Base-by-base conservation (phyloP, 441 rosid species). In the Lepidium campestre region DNA sequence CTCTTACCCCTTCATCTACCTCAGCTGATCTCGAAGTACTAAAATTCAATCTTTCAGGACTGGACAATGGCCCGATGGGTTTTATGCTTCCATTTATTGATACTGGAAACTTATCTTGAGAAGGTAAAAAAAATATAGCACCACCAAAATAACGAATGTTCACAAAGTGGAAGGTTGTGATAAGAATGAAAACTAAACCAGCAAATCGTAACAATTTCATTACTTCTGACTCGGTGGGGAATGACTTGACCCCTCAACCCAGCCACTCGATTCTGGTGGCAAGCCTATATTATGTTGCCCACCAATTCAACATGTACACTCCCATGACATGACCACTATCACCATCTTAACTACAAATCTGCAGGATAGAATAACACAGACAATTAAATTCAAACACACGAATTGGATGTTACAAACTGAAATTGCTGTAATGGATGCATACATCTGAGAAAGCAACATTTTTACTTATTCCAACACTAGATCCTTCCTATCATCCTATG, bases 101-200 rank as follows among this genome's bases (percentile, higher is more conserved):
- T 9, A 20, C 62, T 1, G 48, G 57, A 62, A 62, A 64, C 70
- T 68, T 67, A 47, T 61, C 75, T 55, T 72, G 47, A 73, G 82
- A 74, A 73, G 83, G 40, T 34, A 75, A 18, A 27, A 74, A 71
- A 19, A 78, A 71, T 1, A 78, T 44, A 62, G 71, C 71, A 32
- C 65, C 77, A 53, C 77, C 79, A 11, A 34, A 72, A 39, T 74
- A 74, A 6, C 76, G 86, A 12, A 86, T 67, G 49, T 82, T 83
- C 65, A 83, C 57, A 67, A 56, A 75, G 22, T 79, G 88, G 77
- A 83, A 74, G 46, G 70, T 13, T 29, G 65, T 19, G 31, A 82
- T 49, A 23, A 79, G 53, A 13, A 65, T 52, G 59, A 86, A 75
- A 58, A 70, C 53, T 11, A 79, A 7, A 63, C 74, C 84, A 45